Evolutionary conservation across 805 yeast genomes (phyloP), one percentile per base, ranked within the genome.

Genomic region (Alloascoidea hylecoeti): DNA sequence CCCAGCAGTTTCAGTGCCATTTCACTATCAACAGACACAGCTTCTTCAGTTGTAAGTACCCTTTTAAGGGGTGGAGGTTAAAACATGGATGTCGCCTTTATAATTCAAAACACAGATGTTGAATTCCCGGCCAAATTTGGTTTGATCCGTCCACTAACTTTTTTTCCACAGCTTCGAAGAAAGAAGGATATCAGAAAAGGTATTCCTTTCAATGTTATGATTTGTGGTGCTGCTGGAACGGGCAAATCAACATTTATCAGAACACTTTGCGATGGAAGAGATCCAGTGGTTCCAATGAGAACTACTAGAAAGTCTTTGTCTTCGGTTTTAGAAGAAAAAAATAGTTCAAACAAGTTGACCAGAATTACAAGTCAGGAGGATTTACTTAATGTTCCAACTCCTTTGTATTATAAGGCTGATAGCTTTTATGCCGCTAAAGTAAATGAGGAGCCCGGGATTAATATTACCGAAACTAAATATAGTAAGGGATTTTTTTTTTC

Each of bases 201-300:
- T 30, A 66, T 79, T 50, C 74, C 78, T 44, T 80, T 80, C 60
- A 75, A 86, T 32, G 61, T 81, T 48, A 67, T 81, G 74, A 68
- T 78, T 14, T 73, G 76, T 16, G 94, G 94, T 15, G 71, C 72
- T 35, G 68, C 75, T 43, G 89, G 89, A 14, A 70, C 83, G 0
- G 94, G 94, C 6, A 81, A 80, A 51, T 72, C 88, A 15, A 75
- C 89, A 0, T 81, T 81, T 50, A 63, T 80, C 43, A 81, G 81
- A 50, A 68, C 81, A 34, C 52, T 81, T 37, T 55, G 81, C 42
- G 81, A 75, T 51, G 72, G 75, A 32, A 70, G 68, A 41, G 64
- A 23, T 23, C 30, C 30, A n/a, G 30, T 23, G 30, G n/a, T 23
- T 23, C 30, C 30, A 23, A 23, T n/a, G 30, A 23, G 30, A 23